Percentiles rank a stretch among this genome's conserved stretches.
Evolutionary conservation across 805 yeast species (phyloP).

Genomic region (Hanseniaspora taiwanica): DNA sequence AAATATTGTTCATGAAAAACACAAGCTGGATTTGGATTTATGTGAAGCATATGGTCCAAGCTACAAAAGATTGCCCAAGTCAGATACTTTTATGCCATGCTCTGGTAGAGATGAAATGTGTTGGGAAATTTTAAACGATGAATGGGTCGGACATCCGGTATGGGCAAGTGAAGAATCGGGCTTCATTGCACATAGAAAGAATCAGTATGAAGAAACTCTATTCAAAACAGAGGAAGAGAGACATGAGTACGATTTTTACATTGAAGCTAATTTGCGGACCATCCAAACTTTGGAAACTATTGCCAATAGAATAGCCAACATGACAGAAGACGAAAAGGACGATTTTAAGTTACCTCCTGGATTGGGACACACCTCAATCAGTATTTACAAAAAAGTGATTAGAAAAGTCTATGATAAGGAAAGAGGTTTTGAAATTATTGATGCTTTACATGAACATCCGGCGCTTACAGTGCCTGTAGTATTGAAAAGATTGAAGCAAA

Average conservation of each 20-base stretch:
- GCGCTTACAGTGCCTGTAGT: constrained; percentile 91
- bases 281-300: constrained; percentile 92
- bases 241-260: constrained; percentile 90
- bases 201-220: constrained; percentile 91
- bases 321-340: constrained; percentile 83
- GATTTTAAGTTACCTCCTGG: constrained; percentile 83
- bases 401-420: constrained; percentile 88
- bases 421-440: constrained; percentile 91
- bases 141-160: constrained; percentile 99
- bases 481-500: constrained; percentile 83
- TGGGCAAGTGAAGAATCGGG: constrained; percentile 99
- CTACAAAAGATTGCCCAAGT: constrained; percentile 81
- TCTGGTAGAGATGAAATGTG: constrained; percentile 98
- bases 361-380: constrained; percentile 78
- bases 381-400: constrained; percentile 87
- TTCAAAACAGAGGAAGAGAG: constrained; percentile 96
- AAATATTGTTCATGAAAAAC: constrained; percentile 76
- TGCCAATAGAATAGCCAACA: constrained; percentile 83
- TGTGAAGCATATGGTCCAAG: constrained; percentile 95
- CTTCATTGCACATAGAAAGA: constrained; percentile 95
- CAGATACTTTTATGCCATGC: constrained; percentile 93
- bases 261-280: constrained; percentile 89
- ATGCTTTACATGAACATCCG: constrained; percentile 90
- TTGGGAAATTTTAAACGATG: constrained; percentile 96
- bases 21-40: constrained; percentile 73